Conservation (phyloP, 2,329 filamentous ascomycete species). For the Biscogniauxia marginata region DNA sequence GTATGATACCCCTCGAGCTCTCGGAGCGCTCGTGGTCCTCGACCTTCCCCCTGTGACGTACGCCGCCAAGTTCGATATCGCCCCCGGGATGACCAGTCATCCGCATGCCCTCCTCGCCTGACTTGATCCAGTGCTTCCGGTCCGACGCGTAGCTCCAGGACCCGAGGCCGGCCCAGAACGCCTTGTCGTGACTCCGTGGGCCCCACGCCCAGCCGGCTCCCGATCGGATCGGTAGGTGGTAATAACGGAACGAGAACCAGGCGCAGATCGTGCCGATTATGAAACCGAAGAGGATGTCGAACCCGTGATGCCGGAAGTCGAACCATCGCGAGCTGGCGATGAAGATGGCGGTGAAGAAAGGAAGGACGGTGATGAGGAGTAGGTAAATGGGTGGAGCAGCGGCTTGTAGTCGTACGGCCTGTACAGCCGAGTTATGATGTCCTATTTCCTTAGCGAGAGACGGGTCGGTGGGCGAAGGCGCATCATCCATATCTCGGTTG, state of each 20-base stretch:
- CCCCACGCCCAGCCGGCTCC: slow-evolving; percentile 91
- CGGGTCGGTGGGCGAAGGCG: slow-evolving; percentile 30
- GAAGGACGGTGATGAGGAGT: slow-evolving; percentile 66
- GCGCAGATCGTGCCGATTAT: slow-evolving; percentile 70
- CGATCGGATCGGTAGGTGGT: slow-evolving; percentile 75
- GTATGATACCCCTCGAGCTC: slow-evolving; percentile 10
- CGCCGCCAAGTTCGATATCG: slow-evolving; percentile 31
- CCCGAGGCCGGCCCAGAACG: slow-evolving; percentile 76
- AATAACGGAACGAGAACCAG: slow-evolving; percentile 78
- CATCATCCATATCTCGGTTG: slow-evolving; percentile 28
- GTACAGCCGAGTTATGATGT: slow-evolving; percentile 39
- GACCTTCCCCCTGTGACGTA: slow-evolving; percentile 19
- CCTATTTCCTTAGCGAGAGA: slow-evolving; percentile 31
- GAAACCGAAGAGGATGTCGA: slow-evolving; percentile 86
- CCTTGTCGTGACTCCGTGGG: slow-evolving; percentile 67
- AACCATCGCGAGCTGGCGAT: slow-evolving; percentile 84
- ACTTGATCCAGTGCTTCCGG: slow-evolving; percentile 32
- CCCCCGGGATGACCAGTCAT: slow-evolving; percentile 14
- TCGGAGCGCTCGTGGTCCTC: slow-evolving; percentile 2
- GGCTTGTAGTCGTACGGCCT: slow-evolving; percentile 65
- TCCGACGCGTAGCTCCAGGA: slow-evolving; percentile 55
- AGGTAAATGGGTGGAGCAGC: slow-evolving; percentile 83
- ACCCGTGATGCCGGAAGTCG: slow-evolving; percentile 87
- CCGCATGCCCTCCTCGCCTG: slow-evolving; percentile 22
- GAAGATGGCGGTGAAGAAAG: slow-evolving; percentile 74